Evolutionary conservation across 495 filamentous ascomycete species (phyloP).

Genomic region (Penicillium lividum): DNA sequence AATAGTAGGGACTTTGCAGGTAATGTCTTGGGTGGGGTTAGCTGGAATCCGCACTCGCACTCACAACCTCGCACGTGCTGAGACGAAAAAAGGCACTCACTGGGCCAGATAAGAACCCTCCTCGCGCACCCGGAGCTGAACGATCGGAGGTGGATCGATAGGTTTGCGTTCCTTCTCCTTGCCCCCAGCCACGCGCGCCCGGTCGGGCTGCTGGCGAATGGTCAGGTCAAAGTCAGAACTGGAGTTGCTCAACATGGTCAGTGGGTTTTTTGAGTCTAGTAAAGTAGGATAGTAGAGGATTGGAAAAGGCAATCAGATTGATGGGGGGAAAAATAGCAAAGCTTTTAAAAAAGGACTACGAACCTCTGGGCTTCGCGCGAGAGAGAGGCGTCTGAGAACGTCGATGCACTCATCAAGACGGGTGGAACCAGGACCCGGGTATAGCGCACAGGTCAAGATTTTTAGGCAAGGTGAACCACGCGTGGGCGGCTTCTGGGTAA

Average conservation of each 20-base stretch:
- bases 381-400: constrained; percentile 48
- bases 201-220: constrained; percentile 66
- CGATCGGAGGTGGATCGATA: constrained; percentile 90
- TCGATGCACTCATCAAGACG: constrained; percentile 51
- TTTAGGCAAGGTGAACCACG: neutral
- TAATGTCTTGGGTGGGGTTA: constrained; percentile 57
- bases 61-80: neutral
- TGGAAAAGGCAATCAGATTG: neutral
- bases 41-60: neutral
- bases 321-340: too few species aligned
- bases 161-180: constrained; percentile 90
- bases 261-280: constrained; percentile 16
- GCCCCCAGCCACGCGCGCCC: constrained; percentile 67
- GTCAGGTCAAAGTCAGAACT: constrained; percentile 61
- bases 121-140: constrained; percentile 75
- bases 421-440: constrained; percentile 23
- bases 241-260: constrained; percentile 46
- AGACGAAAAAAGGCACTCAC: constrained; percentile 44
- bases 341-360: constrained; percentile 10
- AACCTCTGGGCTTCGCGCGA: constrained; percentile 47
- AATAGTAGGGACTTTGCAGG: constrained; percentile 74
- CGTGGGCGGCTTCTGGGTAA: neutral
- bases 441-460: constrained; percentile 11
- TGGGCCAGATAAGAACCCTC: constrained; percentile 69
- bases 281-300: neutral